Evolutionary conservation across 495 filamentous ascomycete species (phyloP).

Genomic region (Glonium stellatum): DNA sequence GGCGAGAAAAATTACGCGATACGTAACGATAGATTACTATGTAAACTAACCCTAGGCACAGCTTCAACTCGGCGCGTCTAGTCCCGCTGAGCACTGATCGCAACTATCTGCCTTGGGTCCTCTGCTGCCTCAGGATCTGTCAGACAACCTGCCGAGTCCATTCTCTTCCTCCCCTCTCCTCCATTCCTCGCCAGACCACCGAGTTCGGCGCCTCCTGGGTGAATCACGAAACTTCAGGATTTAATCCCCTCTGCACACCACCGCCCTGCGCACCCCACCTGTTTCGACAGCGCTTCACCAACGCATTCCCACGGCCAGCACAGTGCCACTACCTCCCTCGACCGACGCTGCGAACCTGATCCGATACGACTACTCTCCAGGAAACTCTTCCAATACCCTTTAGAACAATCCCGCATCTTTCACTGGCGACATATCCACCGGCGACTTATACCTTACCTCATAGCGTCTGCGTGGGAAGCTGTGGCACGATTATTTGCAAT

Average conservation of each 20-base stretch:
- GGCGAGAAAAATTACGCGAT: not conserved
- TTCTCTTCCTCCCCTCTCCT: not conserved
- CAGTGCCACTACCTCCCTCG: not conserved
- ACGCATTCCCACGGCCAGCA: not conserved
- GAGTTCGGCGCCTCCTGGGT: not conserved
- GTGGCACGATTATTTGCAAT: not conserved
- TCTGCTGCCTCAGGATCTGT: not conserved
- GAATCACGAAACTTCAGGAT: not conserved
- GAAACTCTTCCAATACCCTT: not conserved
- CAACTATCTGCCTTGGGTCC: not conserved
- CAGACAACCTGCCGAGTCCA: not conserved
- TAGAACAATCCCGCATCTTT: not conserved
- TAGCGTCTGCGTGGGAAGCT: not conserved
- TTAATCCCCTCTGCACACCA: not conserved
- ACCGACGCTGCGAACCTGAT: not conserved
- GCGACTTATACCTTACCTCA: not conserved
- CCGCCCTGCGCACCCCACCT: conserved; percentile 1
- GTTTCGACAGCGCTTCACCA: conserved; percentile 4
- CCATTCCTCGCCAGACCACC: not conserved
- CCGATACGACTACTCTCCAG: not conserved
- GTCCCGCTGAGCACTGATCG: not conserved
- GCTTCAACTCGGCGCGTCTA: not conserved
- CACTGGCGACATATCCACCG: not conserved
- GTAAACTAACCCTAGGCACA: too few relatives aligned
- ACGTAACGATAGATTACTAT: not conserved